phyloP scores from a whole-genome alignment of 495 filamentous ascomycete species.

The Hyphodiscus hymeniophilus region DNA sequence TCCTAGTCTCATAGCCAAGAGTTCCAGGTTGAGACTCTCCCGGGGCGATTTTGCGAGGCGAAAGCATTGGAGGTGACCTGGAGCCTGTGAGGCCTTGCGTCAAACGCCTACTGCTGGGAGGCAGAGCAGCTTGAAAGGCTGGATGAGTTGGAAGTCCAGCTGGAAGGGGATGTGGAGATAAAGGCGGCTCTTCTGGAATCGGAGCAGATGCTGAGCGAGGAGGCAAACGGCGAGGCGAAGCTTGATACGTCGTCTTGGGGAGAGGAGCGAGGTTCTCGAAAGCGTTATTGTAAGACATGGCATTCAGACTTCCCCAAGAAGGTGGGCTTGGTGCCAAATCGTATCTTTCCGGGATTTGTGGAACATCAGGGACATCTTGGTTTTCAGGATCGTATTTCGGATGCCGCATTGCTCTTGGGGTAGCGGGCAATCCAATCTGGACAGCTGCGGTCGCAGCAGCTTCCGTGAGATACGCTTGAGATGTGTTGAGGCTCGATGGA shows the following conservation, averaged over 20 bases:
- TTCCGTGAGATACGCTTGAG: constrained; percentile 37
- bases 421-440: constrained; percentile 67
- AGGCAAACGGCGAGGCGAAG: constrained; percentile 49
- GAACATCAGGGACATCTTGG: constrained; percentile 53
- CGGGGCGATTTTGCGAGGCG: constrained; percentile 31
- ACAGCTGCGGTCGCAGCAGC: constrained; percentile 14
- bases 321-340: constrained; percentile 24
- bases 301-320: constrained; percentile 21
- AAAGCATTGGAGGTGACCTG: constrained; percentile 16
- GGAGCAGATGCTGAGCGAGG: constrained; percentile 68
- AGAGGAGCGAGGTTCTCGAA: constrained; percentile 29
- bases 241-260: constrained; percentile 58
- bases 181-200: constrained; percentile 47
- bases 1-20: constrained; percentile 22
- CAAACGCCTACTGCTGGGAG: constrained; percentile 31
- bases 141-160: constrained; percentile 46
- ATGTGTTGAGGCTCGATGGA: constrained; percentile 36
- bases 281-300: constrained; percentile 25
- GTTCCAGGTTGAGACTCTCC: constrained; percentile 27
- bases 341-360: constrained; percentile 52
- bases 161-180: constrained; percentile 31
- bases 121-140: constrained; percentile 46
- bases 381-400: constrained; percentile 56
- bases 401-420: constrained; percentile 78
- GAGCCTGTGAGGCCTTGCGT: constrained; percentile 9